Evolutionary conservation across 1,284 basidiomycete species (phyloP).

Genomic region (Phylloboletellus chloephorus): DNA sequence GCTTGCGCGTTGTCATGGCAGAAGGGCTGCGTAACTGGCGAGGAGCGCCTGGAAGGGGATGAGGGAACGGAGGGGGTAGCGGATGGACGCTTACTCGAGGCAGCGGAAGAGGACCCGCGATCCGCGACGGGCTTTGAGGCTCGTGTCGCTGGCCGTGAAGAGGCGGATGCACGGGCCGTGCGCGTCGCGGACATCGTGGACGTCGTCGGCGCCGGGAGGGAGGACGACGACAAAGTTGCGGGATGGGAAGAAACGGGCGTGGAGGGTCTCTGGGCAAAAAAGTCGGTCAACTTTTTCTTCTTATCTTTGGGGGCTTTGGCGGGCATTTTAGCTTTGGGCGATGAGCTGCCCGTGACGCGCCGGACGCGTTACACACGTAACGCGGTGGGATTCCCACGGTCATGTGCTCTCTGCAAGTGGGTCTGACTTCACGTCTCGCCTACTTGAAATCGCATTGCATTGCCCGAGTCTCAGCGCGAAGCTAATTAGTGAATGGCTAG

Average conservation of each 20-base stretch:
- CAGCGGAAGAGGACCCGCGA: not conserved
- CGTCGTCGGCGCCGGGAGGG: not conserved
- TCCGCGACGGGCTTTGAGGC: conserved; percentile 4
- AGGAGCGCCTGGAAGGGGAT: conserved; percentile 14
- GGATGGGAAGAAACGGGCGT: conserved; percentile 1
- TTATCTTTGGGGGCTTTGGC: conserved; percentile 12
- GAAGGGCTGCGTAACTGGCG: conserved; percentile 11
- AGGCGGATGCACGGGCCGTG: conserved; percentile 9
- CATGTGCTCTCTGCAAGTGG: too few species aligned
- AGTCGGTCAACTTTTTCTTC: conserved; percentile 27
- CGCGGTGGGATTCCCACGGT: conserved; percentile 3
- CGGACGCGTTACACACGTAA: conserved; percentile 15
- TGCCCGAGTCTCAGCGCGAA: too few species aligned
- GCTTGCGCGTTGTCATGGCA: conserved; percentile 22
- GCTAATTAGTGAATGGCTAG: too few species aligned
- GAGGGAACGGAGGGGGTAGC: conserved; percentile 1
- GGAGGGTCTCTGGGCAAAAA: conserved; percentile 21
- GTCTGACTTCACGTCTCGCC: too few species aligned
- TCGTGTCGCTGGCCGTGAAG: conserved; percentile 9
- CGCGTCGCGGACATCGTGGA: conserved; percentile 10
- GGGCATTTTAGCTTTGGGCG: conserved; percentile 17
- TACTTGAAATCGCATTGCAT: too few species aligned
- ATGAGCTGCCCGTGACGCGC: conserved; percentile 11
- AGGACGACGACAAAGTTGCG: conserved; percentile 3
- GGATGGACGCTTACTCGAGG: conserved; percentile 11